These are phyloP conservation scores for Eustoma russellianum DNA, from an alignment of 257 asterid genomes.

Conservation along the genomic window DNA sequence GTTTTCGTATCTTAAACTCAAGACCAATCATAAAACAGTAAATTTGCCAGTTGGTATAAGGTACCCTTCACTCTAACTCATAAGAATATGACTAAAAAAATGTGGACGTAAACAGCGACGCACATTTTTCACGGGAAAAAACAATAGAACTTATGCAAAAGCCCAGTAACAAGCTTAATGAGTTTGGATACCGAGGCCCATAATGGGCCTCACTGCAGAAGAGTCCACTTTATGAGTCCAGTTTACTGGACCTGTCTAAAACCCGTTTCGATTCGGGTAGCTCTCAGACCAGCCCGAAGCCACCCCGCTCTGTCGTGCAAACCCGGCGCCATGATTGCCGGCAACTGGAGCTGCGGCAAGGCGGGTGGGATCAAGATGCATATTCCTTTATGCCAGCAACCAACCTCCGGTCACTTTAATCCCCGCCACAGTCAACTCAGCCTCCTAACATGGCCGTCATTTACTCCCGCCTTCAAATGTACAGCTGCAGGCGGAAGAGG, in stretches of 20 bases:
- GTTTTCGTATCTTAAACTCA: too few relatives aligned
- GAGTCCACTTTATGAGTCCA: not conserved
- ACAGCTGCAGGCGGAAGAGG: not conserved
- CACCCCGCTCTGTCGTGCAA: too few relatives aligned
- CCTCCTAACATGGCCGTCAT: not conserved
- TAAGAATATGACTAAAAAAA: too few relatives aligned
- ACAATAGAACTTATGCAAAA: too few relatives aligned
- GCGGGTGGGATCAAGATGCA: not conserved
- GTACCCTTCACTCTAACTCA: too few relatives aligned
- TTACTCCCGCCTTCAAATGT: not conserved
- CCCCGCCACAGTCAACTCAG: not conserved
- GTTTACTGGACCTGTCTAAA: too few relatives aligned
- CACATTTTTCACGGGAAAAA: too few relatives aligned
- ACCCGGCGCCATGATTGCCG: not conserved
- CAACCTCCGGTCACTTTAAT: not conserved
- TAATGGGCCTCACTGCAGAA: conserved; percentile 11
- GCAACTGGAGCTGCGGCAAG: not conserved
- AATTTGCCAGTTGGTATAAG: too few relatives aligned
- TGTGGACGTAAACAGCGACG: too few relatives aligned
- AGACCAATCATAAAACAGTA: too few relatives aligned
- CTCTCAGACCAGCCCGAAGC: not conserved
- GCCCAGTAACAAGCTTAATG: too few relatives aligned
- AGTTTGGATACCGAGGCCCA: conserved; percentile 27
- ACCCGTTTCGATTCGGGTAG: not conserved
- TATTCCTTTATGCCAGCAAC: not conserved